Base-by-base conservation (phyloP, 306 rosid genomes). In the Prunus padus region DNA sequence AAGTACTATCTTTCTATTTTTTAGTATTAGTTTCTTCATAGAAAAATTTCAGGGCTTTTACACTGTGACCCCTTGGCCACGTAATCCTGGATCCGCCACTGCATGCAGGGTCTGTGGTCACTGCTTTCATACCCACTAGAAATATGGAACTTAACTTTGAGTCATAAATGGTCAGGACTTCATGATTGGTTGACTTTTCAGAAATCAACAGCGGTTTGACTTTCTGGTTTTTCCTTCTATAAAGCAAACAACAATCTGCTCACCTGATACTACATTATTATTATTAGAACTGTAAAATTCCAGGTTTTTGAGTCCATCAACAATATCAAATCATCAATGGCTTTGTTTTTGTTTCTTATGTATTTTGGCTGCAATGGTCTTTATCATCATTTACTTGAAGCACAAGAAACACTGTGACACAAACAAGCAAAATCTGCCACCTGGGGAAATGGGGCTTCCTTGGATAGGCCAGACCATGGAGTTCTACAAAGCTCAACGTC, bases 381-480 rank as follows among this genome's bases (percentile, higher is more conserved):
- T 71, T 40, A 18, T 65, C 22, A 25, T 87, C 65, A 12, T 18
- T 73, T 80, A 79, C 84, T 78, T 83, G 73, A 12, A 75, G 77
- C 82, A 71, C 82, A 81, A 78, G 76, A 77, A 83, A 82, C 63
- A 33, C 13, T 25, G 64, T 7, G 47, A 11, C 60, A 83, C 81
- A 44, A 45, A 67, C 78, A 84, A 78, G 50, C 74, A 71, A 45
- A 78, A 68, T 46, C 69, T 88, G 1, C 97, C 97, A 47, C 98
- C 91, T 0, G 98, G 97, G 57, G 75, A 79, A 47, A 89, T 88
- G 93, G 91, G 97, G 72, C 67, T 85, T 44, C 97, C 98, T 44
- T 82, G 87, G 88, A 87, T 89, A 12, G 98, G 98, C 0, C 90
- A 91, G 80, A 93, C 98, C n/a, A 84, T 89, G 86, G 88, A 79